These are phyloP conservation scores for Hypoxylon perforatum DNA, from an alignment of 495 filamentous ascomycete species.

Conservation along the genomic window DNA sequence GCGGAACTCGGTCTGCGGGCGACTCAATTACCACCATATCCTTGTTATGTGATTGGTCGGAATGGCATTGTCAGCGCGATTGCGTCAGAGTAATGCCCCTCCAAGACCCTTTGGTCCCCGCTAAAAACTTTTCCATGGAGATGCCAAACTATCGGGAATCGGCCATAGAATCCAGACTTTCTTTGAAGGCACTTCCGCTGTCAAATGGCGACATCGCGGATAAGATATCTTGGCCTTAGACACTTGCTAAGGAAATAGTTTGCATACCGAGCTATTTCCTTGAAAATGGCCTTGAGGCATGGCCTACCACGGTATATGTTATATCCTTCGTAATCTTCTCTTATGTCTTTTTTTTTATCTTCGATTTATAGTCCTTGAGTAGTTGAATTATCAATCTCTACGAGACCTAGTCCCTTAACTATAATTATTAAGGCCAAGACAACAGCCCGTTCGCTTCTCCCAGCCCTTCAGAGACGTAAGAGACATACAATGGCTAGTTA, in stretches of 20 bases:
- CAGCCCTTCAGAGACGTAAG: not conserved
- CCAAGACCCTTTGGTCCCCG: conserved; percentile 13
- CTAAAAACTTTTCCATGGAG: conserved; percentile 26
- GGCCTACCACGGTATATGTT: conserved; percentile 8
- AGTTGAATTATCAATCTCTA: not conserved
- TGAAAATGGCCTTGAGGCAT: not conserved
- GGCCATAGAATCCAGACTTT: conserved; percentile 18
- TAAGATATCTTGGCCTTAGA: conserved; percentile 15
- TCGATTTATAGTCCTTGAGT: not conserved
- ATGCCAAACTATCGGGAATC: conserved; percentile 32
- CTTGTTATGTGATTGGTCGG: conserved; percentile 24
- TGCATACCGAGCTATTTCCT: not conserved
- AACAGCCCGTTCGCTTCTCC: not conserved
- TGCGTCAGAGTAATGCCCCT: conserved; percentile 37
- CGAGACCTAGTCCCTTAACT: not conserved
- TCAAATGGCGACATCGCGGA: conserved; percentile 36
- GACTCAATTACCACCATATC: conserved; percentile 1
- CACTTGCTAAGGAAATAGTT: not conserved
- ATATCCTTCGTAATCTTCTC: conserved; percentile 14
- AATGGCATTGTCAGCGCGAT: conserved; percentile 25
- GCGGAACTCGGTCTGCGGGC: conserved; percentile 38
- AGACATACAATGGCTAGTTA: conserved; percentile 20
- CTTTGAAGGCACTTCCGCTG: conserved; percentile 20
- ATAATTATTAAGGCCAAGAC: not conserved
- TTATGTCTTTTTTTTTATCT: conserved; percentile 2